Base-by-base conservation (phyloP, 2,329 filamentous ascomycete genomes). In the Diaporthe ampelina region DNA sequence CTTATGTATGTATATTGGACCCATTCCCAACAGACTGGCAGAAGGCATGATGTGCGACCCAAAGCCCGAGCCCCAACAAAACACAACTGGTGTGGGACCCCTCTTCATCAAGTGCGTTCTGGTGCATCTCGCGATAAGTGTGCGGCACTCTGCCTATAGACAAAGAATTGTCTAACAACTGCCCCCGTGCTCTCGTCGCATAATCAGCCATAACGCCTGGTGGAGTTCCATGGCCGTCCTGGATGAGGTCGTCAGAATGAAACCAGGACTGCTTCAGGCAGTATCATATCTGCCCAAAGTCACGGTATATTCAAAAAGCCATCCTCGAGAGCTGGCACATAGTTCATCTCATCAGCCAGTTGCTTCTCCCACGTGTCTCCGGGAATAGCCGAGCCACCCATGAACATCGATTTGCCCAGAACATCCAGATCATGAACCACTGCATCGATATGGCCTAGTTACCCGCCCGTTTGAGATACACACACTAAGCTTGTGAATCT, bases 1-100 rank as follows among this genome's bases (percentile, higher is more conserved):
- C 43, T 67, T 67, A 67, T 67, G 24, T 67, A 67, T 52, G 37
- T 37, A 37, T 13, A 37, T 67, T 10, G 45, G 21, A 19, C 24
- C 15, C 9, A 48, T n/a, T 67, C 61, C 61, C 61, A 67, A 67
- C 45, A 52, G 61, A 67, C 45, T 26, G 24, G 29, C 21, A 52
- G 13, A 37, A 1, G 6, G 24, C 45, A 67, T 6, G 6, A 52
- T 52, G 45, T 52, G 61, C 11, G 45, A 67, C 29, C 61, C 29
- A 37, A 21, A 52, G 45, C 21, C 15, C 61, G 29, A 37, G 45
- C 45, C 61, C 61, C 61, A 67, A 52, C 45, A 67, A 37, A 67
- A 67, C 61, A 45, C 29, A 7, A 19, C 43, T 50, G 45, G 43
- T 67, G 61, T 43, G 61, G 61, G 17, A n/a, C 43, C 61, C 61